These are phyloP conservation scores for Kodamaea hsintzibuensis DNA, from an alignment of 805 yeast species.

Conservation along the genomic window DNA sequence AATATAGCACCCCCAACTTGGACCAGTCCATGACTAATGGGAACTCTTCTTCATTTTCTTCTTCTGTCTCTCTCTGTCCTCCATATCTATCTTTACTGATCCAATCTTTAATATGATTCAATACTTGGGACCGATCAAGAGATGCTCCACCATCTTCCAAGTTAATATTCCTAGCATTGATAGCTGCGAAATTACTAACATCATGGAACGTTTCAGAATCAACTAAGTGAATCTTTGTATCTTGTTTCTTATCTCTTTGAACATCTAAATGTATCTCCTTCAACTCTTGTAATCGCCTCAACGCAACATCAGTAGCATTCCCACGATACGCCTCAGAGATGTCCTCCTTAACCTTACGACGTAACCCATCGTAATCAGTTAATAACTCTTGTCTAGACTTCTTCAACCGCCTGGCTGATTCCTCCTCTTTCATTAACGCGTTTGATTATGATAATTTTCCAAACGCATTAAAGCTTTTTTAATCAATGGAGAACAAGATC, in stretches of 20 bases:
- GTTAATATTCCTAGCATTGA: constrained; percentile 61
- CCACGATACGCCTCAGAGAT: constrained; percentile 56
- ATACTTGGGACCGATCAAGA: constrained; percentile 49
- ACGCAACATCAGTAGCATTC: constrained; percentile 54
- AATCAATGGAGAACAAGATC: constrained; percentile 5
- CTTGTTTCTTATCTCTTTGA: constrained; percentile 33
- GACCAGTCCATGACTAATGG: constrained; percentile 50
- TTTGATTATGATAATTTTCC: neutral
- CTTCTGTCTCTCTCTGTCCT: constrained; percentile 19
- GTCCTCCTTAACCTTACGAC: constrained; percentile 29
- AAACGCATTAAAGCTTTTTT: neutral
- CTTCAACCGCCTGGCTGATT: neutral
- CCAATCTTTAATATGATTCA: constrained; percentile 30
- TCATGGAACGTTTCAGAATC: constrained; percentile 66
- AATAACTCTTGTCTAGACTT: constrained; percentile 15
- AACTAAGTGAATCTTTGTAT: constrained; percentile 39
- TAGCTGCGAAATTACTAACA: constrained; percentile 61
- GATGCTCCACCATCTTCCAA: constrained; percentile 57
- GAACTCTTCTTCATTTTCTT: constrained; percentile 10
- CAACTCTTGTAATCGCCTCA: constrained; percentile 43
- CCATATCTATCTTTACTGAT: constrained; percentile 13
- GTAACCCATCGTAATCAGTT: constrained; percentile 29
- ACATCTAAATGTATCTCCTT: constrained; percentile 48
- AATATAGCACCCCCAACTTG: constrained; percentile 53
- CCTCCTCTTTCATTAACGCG: neutral